Base-by-base conservation (phyloP, 345 rosid genomes). In the Mangifera indica region DNA sequence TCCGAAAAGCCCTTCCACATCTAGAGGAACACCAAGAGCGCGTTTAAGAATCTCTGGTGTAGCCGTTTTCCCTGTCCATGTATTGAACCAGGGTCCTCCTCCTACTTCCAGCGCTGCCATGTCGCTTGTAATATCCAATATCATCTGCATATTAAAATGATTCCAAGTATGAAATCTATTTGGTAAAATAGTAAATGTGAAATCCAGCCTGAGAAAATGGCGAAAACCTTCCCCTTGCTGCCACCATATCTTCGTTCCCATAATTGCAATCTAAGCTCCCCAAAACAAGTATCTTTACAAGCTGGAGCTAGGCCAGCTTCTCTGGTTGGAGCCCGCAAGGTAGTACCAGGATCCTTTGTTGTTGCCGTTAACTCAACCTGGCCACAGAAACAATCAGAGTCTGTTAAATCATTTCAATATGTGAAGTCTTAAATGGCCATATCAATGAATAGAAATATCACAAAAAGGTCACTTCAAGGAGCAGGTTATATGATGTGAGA, bases 31-130 rank as follows among this genome's bases (percentile, higher is more conserved):
- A 21, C 67, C 79, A 49, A 92, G 85, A 59, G 84, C 80, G 15
- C 73, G 82, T 61, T 79, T 84, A 55, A 92, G 81, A 49, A 87
- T 60, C 78, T 89, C 92, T 0, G 97, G 98, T 3, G 87, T 64
- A 22, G 80, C 48, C 24, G 98, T 87, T 48, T 81, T 74, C 48
- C 97, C 93, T 80, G 87, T 89, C 98, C 98, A 94, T 26, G 90
- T 76, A 66, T 74, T 87, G 81, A 94, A 94, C 98, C 97, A 94
- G 1, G 97, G 98, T 22, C 98, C 98, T 79, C 98, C 98, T 74
- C 98, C 97, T 9, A 92, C 81, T 80, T 94, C 98, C 45, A 94
- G 78, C 0, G 97, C 97, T 7, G 97, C 97, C 97, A 89, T 87
- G 63, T 86, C 79, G 76, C 97, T 94, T 67, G 83, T 90, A 44